These are phyloP conservation scores for Sugiyamaella japonica DNA, from an alignment of 1,139 yeast genomes.

Conservation along the genomic window DNA sequence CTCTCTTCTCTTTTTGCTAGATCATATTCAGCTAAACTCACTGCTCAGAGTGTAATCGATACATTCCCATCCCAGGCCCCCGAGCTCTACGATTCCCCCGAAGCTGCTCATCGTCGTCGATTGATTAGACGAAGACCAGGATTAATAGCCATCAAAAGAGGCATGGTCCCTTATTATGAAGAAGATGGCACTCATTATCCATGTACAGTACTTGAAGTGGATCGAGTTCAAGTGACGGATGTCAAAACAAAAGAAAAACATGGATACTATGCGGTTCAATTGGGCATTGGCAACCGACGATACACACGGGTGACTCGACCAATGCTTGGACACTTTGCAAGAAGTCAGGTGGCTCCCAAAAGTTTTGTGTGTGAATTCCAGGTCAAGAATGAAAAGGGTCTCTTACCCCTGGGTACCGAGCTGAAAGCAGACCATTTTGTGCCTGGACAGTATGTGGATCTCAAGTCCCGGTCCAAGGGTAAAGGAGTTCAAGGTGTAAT, in stretches of 20 bases:
- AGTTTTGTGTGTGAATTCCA: conserved; percentile 72
- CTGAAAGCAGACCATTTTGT: conserved; percentile 81
- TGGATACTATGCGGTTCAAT: conserved; percentile 83
- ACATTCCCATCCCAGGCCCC: conserved; percentile 38
- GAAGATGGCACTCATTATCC: conserved; percentile 68
- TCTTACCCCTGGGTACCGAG: conserved; percentile 76
- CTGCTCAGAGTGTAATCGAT: conserved; percentile 37
- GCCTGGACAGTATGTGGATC: conserved; percentile 80
- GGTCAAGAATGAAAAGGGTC: conserved; percentile 62
- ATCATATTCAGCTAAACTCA: conserved; percentile 36
- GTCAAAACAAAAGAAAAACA: conserved; percentile 66
- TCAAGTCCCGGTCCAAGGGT: conserved; percentile 80
- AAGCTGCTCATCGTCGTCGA: conserved; percentile 52
- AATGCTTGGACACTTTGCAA: conserved; percentile 74
- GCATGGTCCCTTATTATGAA: conserved; percentile 85
- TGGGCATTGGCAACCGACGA: conserved; percentile 79
- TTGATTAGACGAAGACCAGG: conserved; percentile 79
- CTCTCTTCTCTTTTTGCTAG: conserved; percentile 3
- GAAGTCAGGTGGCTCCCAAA: conserved; percentile 86
- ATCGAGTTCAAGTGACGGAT: conserved; percentile 81
- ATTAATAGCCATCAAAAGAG: conserved; percentile 75
- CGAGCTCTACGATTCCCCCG: conserved; percentile 40
- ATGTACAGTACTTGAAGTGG: conserved; percentile 78
- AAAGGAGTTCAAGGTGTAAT: conserved; percentile 98
- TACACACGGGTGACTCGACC: conserved; percentile 62